Conservation (phyloP, 495 filamentous ascomycete species). For the Terfezia claveryi region DNA sequence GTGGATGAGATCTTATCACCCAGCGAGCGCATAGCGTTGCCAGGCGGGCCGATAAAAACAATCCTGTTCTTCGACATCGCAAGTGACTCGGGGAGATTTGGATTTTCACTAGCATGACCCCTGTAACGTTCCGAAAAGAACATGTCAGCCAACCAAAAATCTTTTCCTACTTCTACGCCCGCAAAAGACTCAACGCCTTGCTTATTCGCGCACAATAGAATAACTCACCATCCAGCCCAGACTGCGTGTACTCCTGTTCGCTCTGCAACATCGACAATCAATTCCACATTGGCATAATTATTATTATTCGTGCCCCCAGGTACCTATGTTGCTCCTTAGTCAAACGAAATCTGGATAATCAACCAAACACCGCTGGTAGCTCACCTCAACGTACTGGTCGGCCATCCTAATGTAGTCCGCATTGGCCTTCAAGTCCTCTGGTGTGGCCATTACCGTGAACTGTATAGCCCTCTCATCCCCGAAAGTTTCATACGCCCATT, state of each 20-base stretch:
- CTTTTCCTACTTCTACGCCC: neutral
- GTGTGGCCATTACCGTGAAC: slow-evolving; percentile 98
- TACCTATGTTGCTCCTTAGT: slow-evolving; percentile 24
- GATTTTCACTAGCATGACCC: slow-evolving; percentile 98
- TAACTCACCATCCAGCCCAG: slow-evolving; percentile 85
- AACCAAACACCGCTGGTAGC: neutral
- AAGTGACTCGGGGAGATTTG: slow-evolving; percentile 82
- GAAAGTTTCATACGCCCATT: slow-evolving; percentile 99
- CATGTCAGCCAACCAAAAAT: slow-evolving; percentile 2
- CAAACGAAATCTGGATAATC: neutral
- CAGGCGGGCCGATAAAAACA: slow-evolving; percentile 93
- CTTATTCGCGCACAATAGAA: neutral
- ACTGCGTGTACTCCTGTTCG: slow-evolving; percentile 95
- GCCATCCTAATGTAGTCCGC: slow-evolving; percentile 99
- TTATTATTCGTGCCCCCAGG: slow-evolving; percentile 99
- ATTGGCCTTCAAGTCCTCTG: slow-evolving; percentile 94
- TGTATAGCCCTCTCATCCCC: slow-evolving; percentile 95
- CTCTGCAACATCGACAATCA: slow-evolving; percentile 98
- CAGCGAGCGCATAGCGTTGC: slow-evolving; percentile 94
- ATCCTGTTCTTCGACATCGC: slow-evolving; percentile 95
- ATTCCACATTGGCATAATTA: slow-evolving; percentile 98
- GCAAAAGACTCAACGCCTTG: neutral
- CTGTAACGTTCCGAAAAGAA: slow-evolving; percentile 22
- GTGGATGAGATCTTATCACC: slow-evolving; percentile 99
- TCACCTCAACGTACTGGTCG: slow-evolving; percentile 91